Percentiles rank a stretch among this genome's conserved stretches.
phyloP scores from a whole-genome alignment of 805 yeast genomes.

The Clavispora vitiphila region DNA sequence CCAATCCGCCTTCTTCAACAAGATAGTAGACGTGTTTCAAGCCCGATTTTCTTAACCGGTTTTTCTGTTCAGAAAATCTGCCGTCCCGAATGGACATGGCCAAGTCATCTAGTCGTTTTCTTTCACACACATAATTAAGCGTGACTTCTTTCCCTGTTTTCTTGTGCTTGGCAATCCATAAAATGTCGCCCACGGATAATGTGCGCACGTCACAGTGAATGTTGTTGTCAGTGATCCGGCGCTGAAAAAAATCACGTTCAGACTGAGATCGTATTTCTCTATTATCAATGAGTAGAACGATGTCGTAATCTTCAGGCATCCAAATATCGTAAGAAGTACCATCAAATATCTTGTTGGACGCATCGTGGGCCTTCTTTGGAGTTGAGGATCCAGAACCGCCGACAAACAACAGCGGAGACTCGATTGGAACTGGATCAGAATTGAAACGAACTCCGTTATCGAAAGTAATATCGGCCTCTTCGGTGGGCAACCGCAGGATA shows the following conservation, averaged over 20 bases:
- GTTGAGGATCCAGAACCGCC: neutral
- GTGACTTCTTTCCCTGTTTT: constrained; percentile 57
- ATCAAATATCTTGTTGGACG: constrained; percentile 14
- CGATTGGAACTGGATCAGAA: constrained; percentile 12
- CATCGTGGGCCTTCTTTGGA: constrained; percentile 19
- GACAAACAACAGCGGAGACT: neutral
- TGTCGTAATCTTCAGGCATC: constrained; percentile 54
- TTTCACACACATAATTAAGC: constrained; percentile 78
- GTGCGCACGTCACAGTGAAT: constrained; percentile 50
- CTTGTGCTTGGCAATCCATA: constrained; percentile 80
- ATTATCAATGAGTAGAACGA: constrained; percentile 67
- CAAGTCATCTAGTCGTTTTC: constrained; percentile 86
- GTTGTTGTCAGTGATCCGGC: constrained; percentile 45
- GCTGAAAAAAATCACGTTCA: constrained; percentile 68
- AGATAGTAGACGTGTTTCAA: constrained; percentile 66
- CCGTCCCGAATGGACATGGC: constrained; percentile 82
- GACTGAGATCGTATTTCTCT: constrained; percentile 69
- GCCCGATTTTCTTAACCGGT: constrained; percentile 65
- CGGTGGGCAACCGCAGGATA: constrained; percentile 18
- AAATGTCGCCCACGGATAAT: constrained; percentile 78
- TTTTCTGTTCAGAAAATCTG: constrained; percentile 81
- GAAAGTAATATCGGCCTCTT: constrained; percentile 22
- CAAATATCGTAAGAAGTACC: constrained; percentile 47
- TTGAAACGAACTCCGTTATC: constrained; percentile 31
- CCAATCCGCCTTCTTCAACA: constrained; percentile 65